Conservation (phyloP, 805 yeast genomes). For the Candida tammaniensis region DNA sequence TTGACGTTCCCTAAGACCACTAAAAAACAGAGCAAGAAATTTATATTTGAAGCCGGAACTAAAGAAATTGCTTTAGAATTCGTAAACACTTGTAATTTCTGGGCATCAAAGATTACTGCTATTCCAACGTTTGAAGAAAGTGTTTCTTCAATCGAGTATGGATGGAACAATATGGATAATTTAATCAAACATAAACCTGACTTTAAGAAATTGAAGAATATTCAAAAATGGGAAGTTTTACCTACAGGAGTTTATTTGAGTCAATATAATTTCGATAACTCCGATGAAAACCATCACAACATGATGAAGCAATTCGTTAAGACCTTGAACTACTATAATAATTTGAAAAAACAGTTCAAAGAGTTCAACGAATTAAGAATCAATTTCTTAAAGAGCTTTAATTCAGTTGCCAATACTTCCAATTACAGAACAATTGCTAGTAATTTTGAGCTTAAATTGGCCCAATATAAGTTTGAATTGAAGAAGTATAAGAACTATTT, state of each 20-base stretch:
- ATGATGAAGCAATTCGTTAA: slow-evolving; percentile 44
- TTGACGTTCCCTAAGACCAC: slow-evolving; percentile 51
- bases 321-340: slow-evolving; percentile 40
- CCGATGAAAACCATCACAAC: slow-evolving; percentile 30
- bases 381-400: slow-evolving; percentile 29
- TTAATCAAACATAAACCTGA: slow-evolving; percentile 24
- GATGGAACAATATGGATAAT: slow-evolving; percentile 57
- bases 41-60: slow-evolving; percentile 67
- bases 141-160: slow-evolving; percentile 75
- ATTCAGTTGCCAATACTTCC: slow-evolving; percentile 20
- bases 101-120: slow-evolving; percentile 85
- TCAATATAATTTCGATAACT: slow-evolving; percentile 23
- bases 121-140: slow-evolving; percentile 70
- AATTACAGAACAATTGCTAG: slow-evolving; percentile 34
- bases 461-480: slow-evolving; percentile 44
- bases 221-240: slow-evolving; percentile 43
- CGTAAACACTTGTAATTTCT: slow-evolving; percentile 78
- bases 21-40: slow-evolving; percentile 33
- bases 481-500: slow-evolving; percentile 45
- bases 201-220: slow-evolving; percentile 30
- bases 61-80: slow-evolving; percentile 65
- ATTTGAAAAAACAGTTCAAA: slow-evolving; percentile 32
- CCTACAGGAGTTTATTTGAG: slow-evolving; percentile 42
- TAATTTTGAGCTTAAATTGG: slow-evolving; percentile 41
- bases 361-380: slow-evolving; percentile 29